Conservation (phyloP, 2,329 filamentous ascomycete genomes). For the Fusarium avenaceum region DNA sequence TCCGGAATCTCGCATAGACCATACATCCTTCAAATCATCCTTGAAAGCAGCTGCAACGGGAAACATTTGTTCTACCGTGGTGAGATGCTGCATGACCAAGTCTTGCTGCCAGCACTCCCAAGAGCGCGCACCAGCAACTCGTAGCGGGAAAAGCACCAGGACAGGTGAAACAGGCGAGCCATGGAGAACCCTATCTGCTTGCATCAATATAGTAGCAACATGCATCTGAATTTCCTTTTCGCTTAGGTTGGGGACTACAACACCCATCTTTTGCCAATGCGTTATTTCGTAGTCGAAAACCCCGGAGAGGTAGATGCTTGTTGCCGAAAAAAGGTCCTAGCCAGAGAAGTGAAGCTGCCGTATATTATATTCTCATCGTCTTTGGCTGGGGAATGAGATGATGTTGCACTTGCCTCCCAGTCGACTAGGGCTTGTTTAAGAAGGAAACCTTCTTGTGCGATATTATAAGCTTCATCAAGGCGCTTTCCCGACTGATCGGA, state of each 20-base stretch:
- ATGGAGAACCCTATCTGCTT: conserved; percentile 34
- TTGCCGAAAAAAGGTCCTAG: conserved; percentile 49
- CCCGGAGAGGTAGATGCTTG: conserved; percentile 56
- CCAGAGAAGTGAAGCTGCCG: conserved; percentile 41
- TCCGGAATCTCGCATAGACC: conserved; percentile 19
- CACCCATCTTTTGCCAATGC: conserved; percentile 47
- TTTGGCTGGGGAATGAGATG: fast-evolving
- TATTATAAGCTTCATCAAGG: neutral
- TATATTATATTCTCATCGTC: fast-evolving
- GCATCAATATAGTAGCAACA: conserved; percentile 45
- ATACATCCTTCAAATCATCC: conserved; percentile 40
- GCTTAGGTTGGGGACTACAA: conserved; percentile 43
- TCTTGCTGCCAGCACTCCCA: conserved; percentile 41
- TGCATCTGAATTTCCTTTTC: conserved; percentile 43
- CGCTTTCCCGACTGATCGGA: fast-evolving
- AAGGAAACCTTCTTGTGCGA: conserved; percentile 42
- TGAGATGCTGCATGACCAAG: conserved; percentile 40
- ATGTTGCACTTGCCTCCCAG: conserved; percentile 1
- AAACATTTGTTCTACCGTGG: conserved; percentile 41
- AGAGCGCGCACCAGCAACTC: conserved; percentile 53
- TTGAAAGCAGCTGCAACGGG: conserved; percentile 48
- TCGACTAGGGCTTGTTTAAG: conserved; percentile 32
- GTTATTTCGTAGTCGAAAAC: conserved; percentile 54
- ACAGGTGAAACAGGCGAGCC: conserved; percentile 49
- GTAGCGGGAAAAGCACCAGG: conserved; percentile 53